Base-by-base conservation (phyloP, 2,329 filamentous ascomycete genomes). In the Curvularia sp. region DNA sequence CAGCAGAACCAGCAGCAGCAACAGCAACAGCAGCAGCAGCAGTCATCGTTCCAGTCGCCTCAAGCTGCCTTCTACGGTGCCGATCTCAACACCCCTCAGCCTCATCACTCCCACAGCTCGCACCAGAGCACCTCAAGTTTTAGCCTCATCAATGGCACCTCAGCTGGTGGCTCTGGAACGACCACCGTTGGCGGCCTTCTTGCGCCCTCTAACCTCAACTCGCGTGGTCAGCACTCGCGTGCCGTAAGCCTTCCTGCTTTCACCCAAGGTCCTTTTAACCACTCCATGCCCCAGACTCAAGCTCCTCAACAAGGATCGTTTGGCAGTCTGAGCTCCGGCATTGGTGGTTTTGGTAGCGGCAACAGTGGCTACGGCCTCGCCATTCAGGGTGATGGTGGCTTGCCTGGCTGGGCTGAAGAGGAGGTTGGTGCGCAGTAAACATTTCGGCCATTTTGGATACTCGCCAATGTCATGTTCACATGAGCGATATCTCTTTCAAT, bases 211-310 rank as follows among this genome's bases (percentile, higher is more conserved):
- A 88, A 86, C 64, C 74, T 86, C 53, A 84, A 79, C 55, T 82
- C 81, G 44, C 83, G 85, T 57, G 83, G 84, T 43, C 84, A 85
- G 63, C 88, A 90, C 73, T 94, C 87, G 72, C 89, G 95, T 38
- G 93, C 95, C 33, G 92, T 97, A 59, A 97, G 93, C 75, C 82
- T 99, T 71, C 95, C 95, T 0, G 87, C 86, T 5, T 89, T 89
- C 74, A 86, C 85, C 2, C 85, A 88, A 63, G 85, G 85, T 44
- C 80, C 83, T 12, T 85, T 86, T 67, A 81, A 80, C 10, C 76
- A 79, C 64, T 71, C 76, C 2, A 66, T 74, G 42, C 75, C 75
- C 54, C 77, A 75, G 35, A 72, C 71, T 13, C 76, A 78, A 62
- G 71, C 67, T 15, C 68, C 71, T 2, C 74, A 77, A 56, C 78